These are phyloP conservation scores for Sarocladium kiliense DNA, from an alignment of 2,329 filamentous ascomycete genomes.

Conservation along the genomic window DNA sequence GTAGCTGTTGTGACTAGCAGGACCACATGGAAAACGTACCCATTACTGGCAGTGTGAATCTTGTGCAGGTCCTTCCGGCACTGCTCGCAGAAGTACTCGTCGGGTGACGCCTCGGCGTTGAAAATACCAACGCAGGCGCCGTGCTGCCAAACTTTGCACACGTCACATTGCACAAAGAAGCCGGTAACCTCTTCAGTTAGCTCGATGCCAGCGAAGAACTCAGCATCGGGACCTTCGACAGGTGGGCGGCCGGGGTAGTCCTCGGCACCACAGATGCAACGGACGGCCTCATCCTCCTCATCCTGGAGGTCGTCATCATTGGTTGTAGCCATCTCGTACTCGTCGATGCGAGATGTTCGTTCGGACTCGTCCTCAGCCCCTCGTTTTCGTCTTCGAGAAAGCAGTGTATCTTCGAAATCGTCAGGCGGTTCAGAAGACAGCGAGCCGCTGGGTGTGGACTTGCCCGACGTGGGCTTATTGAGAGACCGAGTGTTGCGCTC, in stretches of 20 bases:
- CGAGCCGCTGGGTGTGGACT: slow-evolving; percentile 69
- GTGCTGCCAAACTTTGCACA: slow-evolving; percentile 98
- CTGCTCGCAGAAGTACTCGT: slow-evolving; percentile 97
- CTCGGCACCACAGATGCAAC: slow-evolving; percentile 90
- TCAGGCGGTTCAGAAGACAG: slow-evolving; percentile 65
- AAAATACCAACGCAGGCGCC: slow-evolving; percentile 96
- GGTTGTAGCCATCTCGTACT: slow-evolving; percentile 53
- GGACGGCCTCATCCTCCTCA: slow-evolving; percentile 88
- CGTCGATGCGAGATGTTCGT: slow-evolving; percentile 35
- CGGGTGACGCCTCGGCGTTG: slow-evolving; percentile 85
- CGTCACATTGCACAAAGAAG: slow-evolving; percentile 96
- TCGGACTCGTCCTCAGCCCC: slow-evolving; percentile 59
- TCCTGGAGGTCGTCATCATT: slow-evolving; percentile 59
- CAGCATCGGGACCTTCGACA: slow-evolving; percentile 52
- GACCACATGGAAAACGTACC: slow-evolving; percentile 55
- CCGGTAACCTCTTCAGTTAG: slow-evolving; percentile 83
- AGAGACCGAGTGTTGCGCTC: slow-evolving; percentile 70
- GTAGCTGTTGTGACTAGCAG: neutral
- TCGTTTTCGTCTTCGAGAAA: slow-evolving; percentile 75
- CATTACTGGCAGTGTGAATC: slow-evolving; percentile 73
- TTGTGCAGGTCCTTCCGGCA: slow-evolving; percentile 90
- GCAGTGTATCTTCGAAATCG: slow-evolving; percentile 65
- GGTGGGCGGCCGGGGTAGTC: slow-evolving; percentile 86
- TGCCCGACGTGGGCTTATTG: slow-evolving; percentile 68
- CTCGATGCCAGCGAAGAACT: slow-evolving; percentile 54